Conservation (phyloP, 148 eudicot genomes). For the Polygonum aviculare region DNA sequence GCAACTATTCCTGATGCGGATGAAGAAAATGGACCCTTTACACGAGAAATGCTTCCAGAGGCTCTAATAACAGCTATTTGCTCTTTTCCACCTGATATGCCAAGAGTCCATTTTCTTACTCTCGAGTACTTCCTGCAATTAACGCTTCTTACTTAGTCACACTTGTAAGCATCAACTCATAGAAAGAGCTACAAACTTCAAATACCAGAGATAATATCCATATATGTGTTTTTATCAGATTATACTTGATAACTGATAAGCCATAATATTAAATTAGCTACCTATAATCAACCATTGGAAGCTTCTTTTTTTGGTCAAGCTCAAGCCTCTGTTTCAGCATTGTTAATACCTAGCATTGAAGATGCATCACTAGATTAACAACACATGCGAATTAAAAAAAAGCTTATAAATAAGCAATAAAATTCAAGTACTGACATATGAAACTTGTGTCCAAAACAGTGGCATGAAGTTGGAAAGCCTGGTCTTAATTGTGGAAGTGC, state of each 20-base stretch:
- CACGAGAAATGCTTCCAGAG: conserved; percentile 84
- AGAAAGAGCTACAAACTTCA: not conserved
- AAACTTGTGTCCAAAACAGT: not conserved
- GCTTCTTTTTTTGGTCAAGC: conserved; percentile 43
- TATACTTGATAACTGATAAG: conserved; percentile 7
- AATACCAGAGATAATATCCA: conserved; percentile 5
- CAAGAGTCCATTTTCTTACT: conserved; percentile 79
- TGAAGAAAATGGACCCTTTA: conserved; percentile 46
- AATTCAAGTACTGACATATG: not conserved
- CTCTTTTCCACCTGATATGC: conserved; percentile 74
- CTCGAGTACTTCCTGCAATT: conserved; percentile 59
- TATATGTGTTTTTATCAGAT: not conserved
- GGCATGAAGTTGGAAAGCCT: not conserved
- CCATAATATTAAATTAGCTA: conserved; percentile 15
- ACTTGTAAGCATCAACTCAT: conserved; percentile 2
- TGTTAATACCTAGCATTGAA: conserved; percentile 41
- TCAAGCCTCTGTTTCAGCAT: conserved; percentile 59
- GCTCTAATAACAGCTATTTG: conserved; percentile 84
- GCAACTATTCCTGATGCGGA: conserved; percentile 58
- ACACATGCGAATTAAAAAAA: not conserved
- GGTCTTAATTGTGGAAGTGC: not conserved
- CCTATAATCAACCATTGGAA: conserved; percentile 74
- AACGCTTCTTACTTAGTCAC: conserved; percentile 8
- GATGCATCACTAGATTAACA: not conserved
- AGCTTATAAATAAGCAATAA: not conserved